Evolutionary conservation across 257 asterid genomes (phyloP).

Genomic region (Petunia secreta): DNA sequence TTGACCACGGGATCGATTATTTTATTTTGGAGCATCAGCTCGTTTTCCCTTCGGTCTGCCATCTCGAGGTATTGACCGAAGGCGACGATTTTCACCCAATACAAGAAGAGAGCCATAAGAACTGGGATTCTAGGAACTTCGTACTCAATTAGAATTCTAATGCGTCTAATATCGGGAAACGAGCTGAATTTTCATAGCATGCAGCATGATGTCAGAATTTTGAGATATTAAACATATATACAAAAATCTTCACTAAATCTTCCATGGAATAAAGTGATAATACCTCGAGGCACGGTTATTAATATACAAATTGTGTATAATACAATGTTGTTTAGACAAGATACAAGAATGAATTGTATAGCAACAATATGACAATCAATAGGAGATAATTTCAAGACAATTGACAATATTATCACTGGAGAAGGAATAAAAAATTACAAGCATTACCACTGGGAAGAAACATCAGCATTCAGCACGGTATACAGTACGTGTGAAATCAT

Average conservation of each 20-base stretch:
- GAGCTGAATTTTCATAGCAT: not conserved
- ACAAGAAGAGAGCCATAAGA: no score
- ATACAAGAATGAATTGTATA: not conserved
- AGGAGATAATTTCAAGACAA: slow-evolving; percentile 14
- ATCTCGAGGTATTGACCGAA: no score
- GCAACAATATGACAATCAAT: not conserved
- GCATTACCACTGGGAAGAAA: slow-evolving; percentile 69
- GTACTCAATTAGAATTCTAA: not conserved
- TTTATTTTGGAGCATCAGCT: no score
- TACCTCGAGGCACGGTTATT: not conserved
- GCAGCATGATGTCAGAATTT: slow-evolving; percentile 4
- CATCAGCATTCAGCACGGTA: slow-evolving; percentile 82
- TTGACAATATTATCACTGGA: not conserved
- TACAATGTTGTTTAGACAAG: not conserved
- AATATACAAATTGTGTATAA: not conserved
- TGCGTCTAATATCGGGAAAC: slow-evolving; percentile 9
- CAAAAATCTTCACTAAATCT: not conserved
- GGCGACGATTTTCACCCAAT: no score
- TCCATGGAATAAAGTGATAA: not conserved
- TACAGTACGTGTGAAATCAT: slow-evolving; percentile 62
- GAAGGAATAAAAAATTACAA: not conserved
- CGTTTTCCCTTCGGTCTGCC: no score
- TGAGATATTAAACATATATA: not conserved
- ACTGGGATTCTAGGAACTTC: not conserved
- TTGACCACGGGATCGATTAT: no score